Base-by-base conservation (phyloP, 192 early-diverging fungal genomes). In the Tieghemiomyces parasiticus region DNA sequence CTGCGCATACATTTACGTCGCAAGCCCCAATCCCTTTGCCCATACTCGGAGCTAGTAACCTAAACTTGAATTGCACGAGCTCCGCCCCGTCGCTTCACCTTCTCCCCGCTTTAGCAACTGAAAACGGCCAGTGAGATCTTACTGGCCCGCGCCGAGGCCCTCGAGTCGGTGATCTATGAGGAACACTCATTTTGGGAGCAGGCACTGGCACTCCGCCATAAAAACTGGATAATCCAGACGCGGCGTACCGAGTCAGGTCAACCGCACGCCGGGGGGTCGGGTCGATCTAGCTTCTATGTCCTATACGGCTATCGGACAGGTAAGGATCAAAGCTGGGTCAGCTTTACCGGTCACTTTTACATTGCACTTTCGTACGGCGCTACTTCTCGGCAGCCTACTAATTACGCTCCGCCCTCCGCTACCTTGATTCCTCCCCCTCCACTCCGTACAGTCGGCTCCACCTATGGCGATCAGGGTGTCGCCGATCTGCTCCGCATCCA, bases 131-230 rank as follows among this genome's bases (percentile, higher is more conserved):
- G 32, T 34, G 19, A 31, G 14, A 56, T 56, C 24, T 24, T 56
- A 31, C 9, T 2, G 13, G 16, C 28, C 9, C 30, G 33, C 29
- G 54, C 54, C 4, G 13, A 10, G 16, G 20, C 16, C 1, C 30
- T 56, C 14, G 54, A 31, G 33, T 16, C 54, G 31, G 54, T 56
- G 12, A 56, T 56, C 32, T 16, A 29, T 20, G 32, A 34, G 13
- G 54, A 56, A 33, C 54, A 56, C 31, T 16, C 16, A 3, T 56
- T 56, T 34, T 56, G 54, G 54, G 24, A 33, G 20, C 54, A 56
- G 24, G 54, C 54, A 10, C 34, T 56, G 24, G 32, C 12, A 14
- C 24, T 56, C 16, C 54, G 54, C 20, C 54, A 56, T 2, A 56
- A 33, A 24, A 29, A 56, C 54, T 56, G 54, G 54, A 29, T 56